These are phyloP conservation scores for Fusarium tricinctum DNA, from an alignment of 2,329 filamentous ascomycete genomes.

Conservation along the genomic window DNA sequence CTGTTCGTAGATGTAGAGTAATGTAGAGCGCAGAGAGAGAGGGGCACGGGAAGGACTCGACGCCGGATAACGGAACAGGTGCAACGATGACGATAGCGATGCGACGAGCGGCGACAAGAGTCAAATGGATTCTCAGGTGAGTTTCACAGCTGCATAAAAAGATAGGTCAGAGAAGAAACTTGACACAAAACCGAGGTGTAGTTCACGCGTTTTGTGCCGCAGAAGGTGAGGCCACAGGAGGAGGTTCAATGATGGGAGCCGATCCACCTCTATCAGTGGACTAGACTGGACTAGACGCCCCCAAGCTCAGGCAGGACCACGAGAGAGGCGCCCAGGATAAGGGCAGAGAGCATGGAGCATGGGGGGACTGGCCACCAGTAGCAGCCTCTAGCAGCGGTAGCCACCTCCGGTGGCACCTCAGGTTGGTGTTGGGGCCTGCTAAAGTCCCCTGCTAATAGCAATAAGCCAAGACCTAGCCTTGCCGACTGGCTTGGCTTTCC, in stretches of 20 bases:
- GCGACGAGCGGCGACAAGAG: slow-evolving; percentile 34
- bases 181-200: slow-evolving; percentile 49
- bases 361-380: slow-evolving; percentile 36
- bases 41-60: slow-evolving; percentile 28
- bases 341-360: slow-evolving; percentile 8
- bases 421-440: slow-evolving; percentile 25
- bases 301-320: slow-evolving; percentile 27
- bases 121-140: slow-evolving; percentile 38
- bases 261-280: slow-evolving; percentile 44
- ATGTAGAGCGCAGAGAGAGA: slow-evolving; percentile 29
- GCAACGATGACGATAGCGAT: slow-evolving; percentile 37
- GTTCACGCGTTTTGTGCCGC: slow-evolving; percentile 52
- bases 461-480: slow-evolving; percentile 45
- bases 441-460: slow-evolving; percentile 37
- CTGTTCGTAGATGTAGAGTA: slow-evolving; percentile 25
- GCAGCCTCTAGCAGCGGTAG: slow-evolving; percentile 15
- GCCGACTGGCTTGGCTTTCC: slow-evolving; percentile 29
- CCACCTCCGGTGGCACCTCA: slow-evolving; percentile 42
- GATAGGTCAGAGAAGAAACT: slow-evolving; percentile 47
- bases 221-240: slow-evolving; percentile 52
- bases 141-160: slow-evolving; percentile 51
- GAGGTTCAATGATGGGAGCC: slow-evolving; percentile 46
- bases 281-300: slow-evolving; percentile 37
- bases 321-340: slow-evolving; percentile 43
- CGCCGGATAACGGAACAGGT: slow-evolving; percentile 34